phyloP scores from a whole-genome alignment of 352 stramenopile genomes.

The Phytopythium montanum region DNA sequence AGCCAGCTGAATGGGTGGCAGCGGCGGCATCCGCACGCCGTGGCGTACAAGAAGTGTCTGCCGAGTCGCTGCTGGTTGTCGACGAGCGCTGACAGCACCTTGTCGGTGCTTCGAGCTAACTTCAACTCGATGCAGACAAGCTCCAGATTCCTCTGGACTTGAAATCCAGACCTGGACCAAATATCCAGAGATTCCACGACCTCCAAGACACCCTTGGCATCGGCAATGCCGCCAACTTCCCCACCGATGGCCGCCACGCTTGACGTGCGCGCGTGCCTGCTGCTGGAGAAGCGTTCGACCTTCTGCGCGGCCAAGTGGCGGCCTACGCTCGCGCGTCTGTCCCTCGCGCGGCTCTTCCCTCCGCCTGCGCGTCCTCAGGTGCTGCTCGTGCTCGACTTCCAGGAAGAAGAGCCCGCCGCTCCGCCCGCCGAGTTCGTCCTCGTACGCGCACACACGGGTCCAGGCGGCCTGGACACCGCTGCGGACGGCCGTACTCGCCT shows the following conservation, averaged over 20 bases:
- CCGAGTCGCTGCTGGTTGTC: too few species aligned
- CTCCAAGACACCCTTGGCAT: not conserved
- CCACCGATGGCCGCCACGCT: constrained; percentile 2
- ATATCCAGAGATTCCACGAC: too few species aligned
- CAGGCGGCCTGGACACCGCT: not conserved
- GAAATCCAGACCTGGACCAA: too few species aligned
- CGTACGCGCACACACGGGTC: constrained; percentile 10
- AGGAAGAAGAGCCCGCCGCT: not conserved
- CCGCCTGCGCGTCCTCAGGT: constrained; percentile 29
- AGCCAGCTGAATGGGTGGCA: too few species aligned
- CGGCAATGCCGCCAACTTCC: not conserved
- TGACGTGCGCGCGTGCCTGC: constrained; percentile 25
- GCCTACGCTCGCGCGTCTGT: constrained; percentile 15
- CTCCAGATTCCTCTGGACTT: too few species aligned
- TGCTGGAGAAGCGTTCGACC: constrained; percentile 27
- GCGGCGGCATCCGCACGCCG: too few species aligned
- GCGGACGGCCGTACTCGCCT: constrained; percentile 12
- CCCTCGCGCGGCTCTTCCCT: constrained; percentile 18
- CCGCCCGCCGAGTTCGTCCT: constrained; percentile 16
- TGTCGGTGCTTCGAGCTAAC: too few species aligned
- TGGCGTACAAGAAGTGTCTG: too few species aligned
- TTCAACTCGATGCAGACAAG: too few species aligned
- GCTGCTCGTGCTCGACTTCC: constrained; percentile 23
- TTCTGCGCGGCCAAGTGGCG: constrained; percentile 39
- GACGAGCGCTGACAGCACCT: too few species aligned